Percentiles rank a stretch among this genome's conserved stretches.
Evolutionary conservation across 2,329 filamentous ascomycete species (phyloP).

Genomic region (Trichoderma simmonsii): DNA sequence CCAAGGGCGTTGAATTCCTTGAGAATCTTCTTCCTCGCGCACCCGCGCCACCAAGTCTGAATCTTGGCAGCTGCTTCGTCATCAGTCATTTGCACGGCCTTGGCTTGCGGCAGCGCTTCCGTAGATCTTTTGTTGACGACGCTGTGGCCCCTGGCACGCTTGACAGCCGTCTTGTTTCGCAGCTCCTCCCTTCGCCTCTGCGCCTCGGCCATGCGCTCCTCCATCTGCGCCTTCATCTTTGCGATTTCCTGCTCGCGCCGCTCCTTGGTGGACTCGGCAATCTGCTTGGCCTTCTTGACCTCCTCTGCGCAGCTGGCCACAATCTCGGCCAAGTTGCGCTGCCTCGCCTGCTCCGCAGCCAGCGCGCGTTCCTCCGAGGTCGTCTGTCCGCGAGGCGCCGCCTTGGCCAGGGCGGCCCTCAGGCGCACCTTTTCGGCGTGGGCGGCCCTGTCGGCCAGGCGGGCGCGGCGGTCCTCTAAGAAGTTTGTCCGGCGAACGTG

Average conservation of each 20-base stretch:
- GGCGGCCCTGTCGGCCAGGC: constrained; percentile 74
- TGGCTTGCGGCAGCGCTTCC: constrained; percentile 46
- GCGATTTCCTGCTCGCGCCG: constrained; percentile 71
- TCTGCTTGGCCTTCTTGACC: constrained; percentile 75
- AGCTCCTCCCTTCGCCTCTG: constrained; percentile 68
- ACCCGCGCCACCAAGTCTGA: constrained; percentile 66
- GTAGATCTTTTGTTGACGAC: constrained; percentile 48
- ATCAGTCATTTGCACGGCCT: constrained; percentile 49
- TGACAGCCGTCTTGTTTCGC: constrained; percentile 51
- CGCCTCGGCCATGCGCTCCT: constrained; percentile 75
- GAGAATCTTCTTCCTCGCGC: constrained; percentile 57
- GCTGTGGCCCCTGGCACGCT: constrained; percentile 54
- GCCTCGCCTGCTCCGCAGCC: constrained; percentile 72
- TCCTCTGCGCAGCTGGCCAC: constrained; percentile 79
- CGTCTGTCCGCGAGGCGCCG: constrained; percentile 60
- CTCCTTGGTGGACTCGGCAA: constrained; percentile 80
- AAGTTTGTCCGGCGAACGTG: constrained; percentile 77
- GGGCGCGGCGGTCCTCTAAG: constrained; percentile 74
- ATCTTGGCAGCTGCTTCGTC: constrained; percentile 64
- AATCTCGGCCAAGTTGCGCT: constrained; percentile 78
- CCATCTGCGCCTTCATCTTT: constrained; percentile 69
- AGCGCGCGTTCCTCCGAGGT: constrained; percentile 73
- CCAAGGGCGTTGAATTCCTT: constrained; percentile 63
- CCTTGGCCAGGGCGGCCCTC: constrained; percentile 70
- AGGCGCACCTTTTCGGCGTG: constrained; percentile 81